Conservation (phyloP, 2,329 filamentous ascomycete genomes). For the Thielaviopsis populi region DNA sequence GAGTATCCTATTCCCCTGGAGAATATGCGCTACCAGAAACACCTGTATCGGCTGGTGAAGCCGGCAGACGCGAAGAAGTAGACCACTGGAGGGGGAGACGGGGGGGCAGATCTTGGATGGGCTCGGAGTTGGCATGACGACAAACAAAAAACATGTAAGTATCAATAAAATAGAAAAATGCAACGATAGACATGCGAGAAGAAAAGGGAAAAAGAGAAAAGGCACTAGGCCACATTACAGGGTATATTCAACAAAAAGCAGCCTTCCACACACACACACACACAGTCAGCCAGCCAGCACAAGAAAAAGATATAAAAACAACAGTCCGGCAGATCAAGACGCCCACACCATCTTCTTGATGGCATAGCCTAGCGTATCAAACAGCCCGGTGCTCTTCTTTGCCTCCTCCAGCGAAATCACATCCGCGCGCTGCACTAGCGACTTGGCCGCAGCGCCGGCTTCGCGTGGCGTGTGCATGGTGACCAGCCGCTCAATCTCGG, state of each 20-base stretch:
- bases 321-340: constrained; percentile 21
- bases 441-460: constrained; percentile 29
- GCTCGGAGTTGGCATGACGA: too few relatives aligned
- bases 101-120: too few relatives aligned
- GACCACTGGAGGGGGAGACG: too few relatives aligned
- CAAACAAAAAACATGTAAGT: not conserved
- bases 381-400: constrained; percentile 66
- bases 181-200: not conserved
- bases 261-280: too few relatives aligned
- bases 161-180: constrained; percentile 3
- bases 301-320: too few relatives aligned
- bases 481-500: constrained; percentile 59
- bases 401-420: constrained; percentile 78
- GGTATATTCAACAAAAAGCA: not conserved
- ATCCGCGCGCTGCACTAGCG: constrained; percentile 43
- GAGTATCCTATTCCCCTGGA: constrained; percentile 75
- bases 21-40: constrained; percentile 90
- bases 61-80: not conserved
- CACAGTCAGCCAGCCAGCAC: too few relatives aligned
- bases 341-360: constrained; percentile 91
- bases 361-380: constrained; percentile 78
- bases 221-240: constrained; percentile 6
- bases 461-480: constrained; percentile 30
- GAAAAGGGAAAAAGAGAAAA: not conserved
- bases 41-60: constrained; percentile 47